These are phyloP conservation scores for Wilcoxina mikolae DNA, from an alignment of 495 filamentous ascomycete genomes.

Conservation along the genomic window DNA sequence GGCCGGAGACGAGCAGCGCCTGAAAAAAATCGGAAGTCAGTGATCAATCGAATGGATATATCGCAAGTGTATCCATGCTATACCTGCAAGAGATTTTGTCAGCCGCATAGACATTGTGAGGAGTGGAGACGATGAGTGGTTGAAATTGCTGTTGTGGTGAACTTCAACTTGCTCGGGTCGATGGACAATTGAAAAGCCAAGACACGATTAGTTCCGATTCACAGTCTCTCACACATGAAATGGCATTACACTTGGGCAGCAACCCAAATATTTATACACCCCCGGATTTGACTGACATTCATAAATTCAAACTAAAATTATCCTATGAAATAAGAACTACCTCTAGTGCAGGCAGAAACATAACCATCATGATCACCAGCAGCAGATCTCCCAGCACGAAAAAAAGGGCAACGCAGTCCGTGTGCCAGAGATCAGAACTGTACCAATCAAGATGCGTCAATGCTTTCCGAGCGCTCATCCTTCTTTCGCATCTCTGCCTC, in stretches of 20 bases:
- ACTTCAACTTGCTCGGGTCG: conserved; percentile 4
- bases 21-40: conserved; percentile 28
- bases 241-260: no score
- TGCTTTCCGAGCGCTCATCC: neutral
- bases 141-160: conserved; percentile 5
- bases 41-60: conserved; percentile 1
- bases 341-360: no score
- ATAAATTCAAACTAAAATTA: no score
- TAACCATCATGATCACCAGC: no score
- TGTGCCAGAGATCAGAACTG: no score
- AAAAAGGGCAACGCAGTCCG: no score
- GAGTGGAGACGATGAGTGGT: conserved; percentile 1
- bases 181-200: conserved; percentile 1
- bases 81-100: conserved; percentile 25
- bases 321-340: no score
- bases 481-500: conserved; percentile 11
- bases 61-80: neutral
- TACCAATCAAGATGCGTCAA: neutral
- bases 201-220: neutral
- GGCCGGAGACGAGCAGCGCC: conserved; percentile 81
- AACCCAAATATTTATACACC: no score
- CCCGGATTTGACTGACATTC: no score
- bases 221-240: neutral
- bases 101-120: conserved; percentile 29
- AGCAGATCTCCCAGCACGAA: no score